phyloP scores from a whole-genome alignment of 2,329 filamentous ascomycete species.

The Botrytis fabae region DNA sequence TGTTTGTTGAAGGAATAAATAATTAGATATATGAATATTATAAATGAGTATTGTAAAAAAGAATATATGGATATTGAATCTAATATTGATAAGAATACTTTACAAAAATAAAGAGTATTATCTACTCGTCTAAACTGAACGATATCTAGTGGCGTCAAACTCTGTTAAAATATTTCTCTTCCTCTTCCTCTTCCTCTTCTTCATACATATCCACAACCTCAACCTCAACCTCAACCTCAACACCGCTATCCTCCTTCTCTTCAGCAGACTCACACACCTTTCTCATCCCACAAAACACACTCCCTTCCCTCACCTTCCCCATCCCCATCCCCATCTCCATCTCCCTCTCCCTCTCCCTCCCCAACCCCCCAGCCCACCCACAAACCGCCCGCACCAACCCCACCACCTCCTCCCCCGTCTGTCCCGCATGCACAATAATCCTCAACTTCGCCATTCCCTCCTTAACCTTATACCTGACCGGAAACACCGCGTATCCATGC shows the following conservation, averaged over 20 bases:
- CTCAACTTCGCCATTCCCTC: background rate
- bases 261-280: background rate
- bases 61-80: no score
- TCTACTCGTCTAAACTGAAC: background rate
- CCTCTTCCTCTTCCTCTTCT: no score
- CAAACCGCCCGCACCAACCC: background rate
- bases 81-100: background rate
- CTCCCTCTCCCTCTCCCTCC: background rate
- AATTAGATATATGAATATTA: no score
- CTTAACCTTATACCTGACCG: background rate
- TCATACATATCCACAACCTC: no score
- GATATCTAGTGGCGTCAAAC: background rate
- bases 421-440: background rate
- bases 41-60: no score
- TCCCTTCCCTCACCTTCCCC: background rate
- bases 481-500: background rate
- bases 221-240: background rate
- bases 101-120: background rate
- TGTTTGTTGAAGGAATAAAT: no score
- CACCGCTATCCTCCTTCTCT: background rate
- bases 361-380: background rate
- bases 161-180: background rate
- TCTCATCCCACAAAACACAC: background rate
- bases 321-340: background rate
- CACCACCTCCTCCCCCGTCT: background rate